These are phyloP conservation scores for Pleomassaria siparia DNA, from an alignment of 2,329 filamentous ascomycete species.

Conservation along the genomic window DNA sequence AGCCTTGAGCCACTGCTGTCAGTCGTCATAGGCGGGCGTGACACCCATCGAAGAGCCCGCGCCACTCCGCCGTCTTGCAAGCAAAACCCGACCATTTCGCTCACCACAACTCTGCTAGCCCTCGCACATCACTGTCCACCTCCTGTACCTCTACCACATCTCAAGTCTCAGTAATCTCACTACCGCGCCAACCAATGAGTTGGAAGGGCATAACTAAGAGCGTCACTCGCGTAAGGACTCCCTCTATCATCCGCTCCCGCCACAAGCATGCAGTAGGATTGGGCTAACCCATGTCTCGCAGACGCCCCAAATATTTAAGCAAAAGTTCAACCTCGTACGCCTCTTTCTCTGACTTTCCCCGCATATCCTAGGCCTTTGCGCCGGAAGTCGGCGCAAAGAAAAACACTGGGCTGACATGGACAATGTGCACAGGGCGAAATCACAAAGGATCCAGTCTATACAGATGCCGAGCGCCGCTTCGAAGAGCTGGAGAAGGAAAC, in stretches of 20 bases:
- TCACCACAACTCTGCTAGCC: slow-evolving; percentile 3
- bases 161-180: slow-evolving; percentile 4
- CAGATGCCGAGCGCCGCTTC: slow-evolving; percentile 91
- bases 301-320: slow-evolving; percentile 90
- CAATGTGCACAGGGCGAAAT: slow-evolving; percentile 66
- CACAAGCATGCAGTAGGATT: slow-evolving; percentile 11
- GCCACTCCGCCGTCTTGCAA: slow-evolving; percentile 8
- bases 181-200: slow-evolving; percentile 66
- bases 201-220: slow-evolving; percentile 95
- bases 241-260: slow-evolving; percentile 11
- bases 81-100: slow-evolving; percentile 9
- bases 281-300: slow-evolving; percentile 35
- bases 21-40: slow-evolving; percentile 29
- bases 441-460: slow-evolving; percentile 92
- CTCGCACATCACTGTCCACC: not conserved
- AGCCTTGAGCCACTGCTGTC: slow-evolving; percentile 30
- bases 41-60: slow-evolving; percentile 17
- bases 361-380: slow-evolving; percentile 17
- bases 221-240: slow-evolving; percentile 70
- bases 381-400: slow-evolving; percentile 9
- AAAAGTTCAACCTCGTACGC: slow-evolving; percentile 78
- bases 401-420: slow-evolving; percentile 21
- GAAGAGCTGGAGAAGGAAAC: slow-evolving; percentile 93
- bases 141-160: not conserved
- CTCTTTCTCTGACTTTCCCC: slow-evolving; percentile 6